Conservation (phyloP, 306 rosid species). For the Albizia julibrissin region DNA sequence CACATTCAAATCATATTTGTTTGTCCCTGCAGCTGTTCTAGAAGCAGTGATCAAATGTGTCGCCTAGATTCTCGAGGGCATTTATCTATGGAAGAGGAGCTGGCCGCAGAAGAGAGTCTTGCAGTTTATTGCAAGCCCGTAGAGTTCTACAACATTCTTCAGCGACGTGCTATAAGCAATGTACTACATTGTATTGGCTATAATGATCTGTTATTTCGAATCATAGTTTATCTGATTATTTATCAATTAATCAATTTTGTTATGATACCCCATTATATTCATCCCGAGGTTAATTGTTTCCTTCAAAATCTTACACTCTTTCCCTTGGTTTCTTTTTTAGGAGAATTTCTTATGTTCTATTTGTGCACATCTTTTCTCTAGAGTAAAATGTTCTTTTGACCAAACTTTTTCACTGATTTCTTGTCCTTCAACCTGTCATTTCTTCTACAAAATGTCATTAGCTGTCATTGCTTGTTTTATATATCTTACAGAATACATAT, state of each 20-base stretch:
- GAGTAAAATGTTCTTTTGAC: conserved; percentile 7
- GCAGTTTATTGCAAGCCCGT: conserved; percentile 78
- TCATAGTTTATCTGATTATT: conserved; percentile 10
- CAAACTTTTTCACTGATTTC: conserved; percentile 1
- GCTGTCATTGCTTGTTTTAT: not conserved
- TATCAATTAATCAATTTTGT: conserved; percentile 5
- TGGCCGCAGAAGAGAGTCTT: conserved; percentile 68
- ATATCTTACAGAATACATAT: conserved; percentile 35
- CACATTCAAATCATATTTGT: conserved; percentile 23
- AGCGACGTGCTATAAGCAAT: conserved; percentile 49
- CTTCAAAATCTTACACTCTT: not conserved
- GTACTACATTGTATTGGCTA: conserved; percentile 40
- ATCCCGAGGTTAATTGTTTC: conserved; percentile 13
- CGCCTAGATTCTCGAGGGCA: conserved; percentile 46
- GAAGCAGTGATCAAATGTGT: conserved; percentile 54
- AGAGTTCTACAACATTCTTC: conserved; percentile 77
- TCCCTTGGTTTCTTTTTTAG: not conserved
- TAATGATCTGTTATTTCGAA: conserved; percentile 13
- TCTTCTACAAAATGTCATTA: conserved; percentile 12
- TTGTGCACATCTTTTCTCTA: not conserved
- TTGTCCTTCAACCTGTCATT: conserved; percentile 2
- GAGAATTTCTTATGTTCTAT: conserved; percentile 20
- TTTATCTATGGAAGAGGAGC: conserved; percentile 68
- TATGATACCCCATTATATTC: conserved; percentile 14
- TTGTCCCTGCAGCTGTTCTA: conserved; percentile 45